Evolutionary conservation across 805 yeast genomes (phyloP).

Genomic region (Spathaspora arborariae): DNA sequence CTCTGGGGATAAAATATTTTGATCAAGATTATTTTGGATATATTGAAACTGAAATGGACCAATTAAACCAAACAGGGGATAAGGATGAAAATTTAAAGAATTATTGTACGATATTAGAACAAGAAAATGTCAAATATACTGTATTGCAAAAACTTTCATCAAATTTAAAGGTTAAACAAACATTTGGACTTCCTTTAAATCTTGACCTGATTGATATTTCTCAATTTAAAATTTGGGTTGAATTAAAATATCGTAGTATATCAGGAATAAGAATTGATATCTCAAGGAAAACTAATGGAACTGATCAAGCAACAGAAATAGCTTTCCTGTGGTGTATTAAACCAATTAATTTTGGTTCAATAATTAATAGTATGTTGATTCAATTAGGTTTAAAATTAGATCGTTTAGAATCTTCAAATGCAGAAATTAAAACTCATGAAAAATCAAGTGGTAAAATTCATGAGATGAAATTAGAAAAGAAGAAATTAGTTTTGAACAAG

Average conservation of each 20-base stretch:
- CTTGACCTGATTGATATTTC: slow-evolving; percentile 8
- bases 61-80: slow-evolving; percentile 10
- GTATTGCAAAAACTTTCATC: slow-evolving; percentile 23
- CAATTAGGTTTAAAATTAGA: slow-evolving; percentile 24
- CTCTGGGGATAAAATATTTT: slow-evolving; percentile 22
- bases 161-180: slow-evolving; percentile 19
- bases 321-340: slow-evolving; percentile 23
- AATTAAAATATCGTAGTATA: slow-evolving; percentile 23
- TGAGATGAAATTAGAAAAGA: slow-evolving; percentile 13
- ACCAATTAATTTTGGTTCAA: slow-evolving; percentile 19
- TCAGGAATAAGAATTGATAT: slow-evolving; percentile 24
- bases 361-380: slow-evolving; percentile 16
- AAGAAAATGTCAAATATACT: slow-evolving; percentile 22
- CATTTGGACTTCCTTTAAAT: slow-evolving; percentile 27
- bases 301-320: slow-evolving; percentile 2
- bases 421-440: slow-evolving; percentile 22
- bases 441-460: slow-evolving; percentile 23
- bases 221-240: slow-evolving; percentile 27
- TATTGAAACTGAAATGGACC: slow-evolving; percentile 13
- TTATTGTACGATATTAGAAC: slow-evolving; percentile 13
- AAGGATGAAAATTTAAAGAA: slow-evolving; percentile 6
- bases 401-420: slow-evolving; percentile 16
- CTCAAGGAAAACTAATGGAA: not conserved
- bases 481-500: slow-evolving; percentile 9
- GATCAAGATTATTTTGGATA: slow-evolving; percentile 18